Conservation (phyloP, 768 basidiomycete genomes). For the Termitomyces bulborhizus region DNA sequence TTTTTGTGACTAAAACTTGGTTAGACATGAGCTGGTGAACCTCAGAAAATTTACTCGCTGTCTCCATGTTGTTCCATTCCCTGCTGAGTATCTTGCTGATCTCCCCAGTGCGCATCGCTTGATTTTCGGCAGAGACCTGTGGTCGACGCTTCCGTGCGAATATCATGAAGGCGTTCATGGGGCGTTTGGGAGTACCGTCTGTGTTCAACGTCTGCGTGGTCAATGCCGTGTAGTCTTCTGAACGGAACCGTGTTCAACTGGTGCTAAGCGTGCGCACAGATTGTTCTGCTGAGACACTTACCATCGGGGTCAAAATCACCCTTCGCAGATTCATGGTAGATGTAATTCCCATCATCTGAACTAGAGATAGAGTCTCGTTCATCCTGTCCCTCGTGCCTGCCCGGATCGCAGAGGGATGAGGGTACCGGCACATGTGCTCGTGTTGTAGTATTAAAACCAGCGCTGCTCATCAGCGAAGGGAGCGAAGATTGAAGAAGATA, state of each 20-base stretch:
- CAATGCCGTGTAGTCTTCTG: slow-evolving; percentile 37
- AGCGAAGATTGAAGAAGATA: slow-evolving; percentile 7
- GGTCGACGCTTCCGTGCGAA: slow-evolving; percentile 79
- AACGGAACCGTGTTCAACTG: background rate
- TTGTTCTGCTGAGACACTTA: slow-evolving; percentile 14
- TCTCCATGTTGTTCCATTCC: slow-evolving; percentile 78
- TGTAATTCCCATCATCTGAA: slow-evolving; percentile 49
- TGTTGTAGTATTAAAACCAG: slow-evolving; percentile 16
- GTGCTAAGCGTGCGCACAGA: background rate
- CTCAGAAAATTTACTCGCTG: slow-evolving; percentile 37
- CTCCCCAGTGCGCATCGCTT: slow-evolving; percentile 86
- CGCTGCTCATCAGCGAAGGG: slow-evolving; percentile 23
- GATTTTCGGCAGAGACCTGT: slow-evolving; percentile 82
- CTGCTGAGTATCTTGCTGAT: slow-evolving; percentile 84
- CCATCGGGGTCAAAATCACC: slow-evolving; percentile 42
- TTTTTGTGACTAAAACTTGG: slow-evolving; percentile 54
- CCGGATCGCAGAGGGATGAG: slow-evolving; percentile 18
- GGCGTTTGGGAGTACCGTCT: slow-evolving; percentile 84
- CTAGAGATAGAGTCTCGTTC: slow-evolving; percentile 48
- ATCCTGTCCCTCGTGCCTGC: slow-evolving; percentile 26
- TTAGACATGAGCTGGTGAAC: slow-evolving; percentile 4
- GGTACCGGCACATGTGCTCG: slow-evolving; percentile 19
- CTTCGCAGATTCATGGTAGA: slow-evolving; percentile 30
- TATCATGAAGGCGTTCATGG: slow-evolving; percentile 95
- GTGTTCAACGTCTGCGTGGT: slow-evolving; percentile 79